Evolutionary conservation across 1,139 yeast species (phyloP).

Genomic region (Pichia inconspicua): DNA sequence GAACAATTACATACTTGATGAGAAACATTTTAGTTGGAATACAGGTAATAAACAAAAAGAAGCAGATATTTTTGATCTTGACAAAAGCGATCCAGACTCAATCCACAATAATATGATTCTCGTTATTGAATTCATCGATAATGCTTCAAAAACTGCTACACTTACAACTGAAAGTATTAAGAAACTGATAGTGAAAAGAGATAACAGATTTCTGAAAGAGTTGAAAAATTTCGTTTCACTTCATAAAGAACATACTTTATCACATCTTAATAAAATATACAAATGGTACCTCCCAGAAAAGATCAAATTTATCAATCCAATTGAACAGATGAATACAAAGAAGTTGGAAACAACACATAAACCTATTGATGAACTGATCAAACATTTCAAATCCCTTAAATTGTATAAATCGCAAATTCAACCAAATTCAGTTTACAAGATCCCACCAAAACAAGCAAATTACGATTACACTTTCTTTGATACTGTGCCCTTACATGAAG

Average conservation of each 20-base stretch:
- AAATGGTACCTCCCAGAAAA: slow-evolving; percentile 40
- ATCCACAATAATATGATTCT: slow-evolving; percentile 39
- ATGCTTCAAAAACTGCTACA: slow-evolving; percentile 7
- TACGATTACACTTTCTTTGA: slow-evolving; percentile 11
- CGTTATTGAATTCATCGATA: slow-evolving; percentile 70
- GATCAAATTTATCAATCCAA: slow-evolving; percentile 41
- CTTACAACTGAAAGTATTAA: slow-evolving; percentile 41
- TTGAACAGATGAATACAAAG: slow-evolving; percentile 39
- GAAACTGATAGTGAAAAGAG: slow-evolving; percentile 53
- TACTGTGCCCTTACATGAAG: slow-evolving; percentile 7
- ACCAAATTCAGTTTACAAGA: slow-evolving; percentile 33
- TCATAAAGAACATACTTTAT: slow-evolving; percentile 30
- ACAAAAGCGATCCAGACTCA: slow-evolving; percentile 30
- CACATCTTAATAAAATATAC: slow-evolving; percentile 31
- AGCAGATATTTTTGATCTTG: slow-evolving; percentile 40
- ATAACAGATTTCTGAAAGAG: slow-evolving; percentile 41
- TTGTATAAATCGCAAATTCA: slow-evolving; percentile 59
- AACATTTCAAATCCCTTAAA: slow-evolving; percentile 36
- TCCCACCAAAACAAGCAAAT: slow-evolving; percentile 33
- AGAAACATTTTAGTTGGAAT: slow-evolving; percentile 39
- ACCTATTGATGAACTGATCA: slow-evolving; percentile 39
- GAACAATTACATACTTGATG: slow-evolving; percentile 47
- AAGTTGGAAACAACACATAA: slow-evolving; percentile 13
- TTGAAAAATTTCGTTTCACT: slow-evolving; percentile 34
- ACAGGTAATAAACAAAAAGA: slow-evolving; percentile 42